Conservation (phyloP, 345 rosid species). For the Salix exigua region DNA sequence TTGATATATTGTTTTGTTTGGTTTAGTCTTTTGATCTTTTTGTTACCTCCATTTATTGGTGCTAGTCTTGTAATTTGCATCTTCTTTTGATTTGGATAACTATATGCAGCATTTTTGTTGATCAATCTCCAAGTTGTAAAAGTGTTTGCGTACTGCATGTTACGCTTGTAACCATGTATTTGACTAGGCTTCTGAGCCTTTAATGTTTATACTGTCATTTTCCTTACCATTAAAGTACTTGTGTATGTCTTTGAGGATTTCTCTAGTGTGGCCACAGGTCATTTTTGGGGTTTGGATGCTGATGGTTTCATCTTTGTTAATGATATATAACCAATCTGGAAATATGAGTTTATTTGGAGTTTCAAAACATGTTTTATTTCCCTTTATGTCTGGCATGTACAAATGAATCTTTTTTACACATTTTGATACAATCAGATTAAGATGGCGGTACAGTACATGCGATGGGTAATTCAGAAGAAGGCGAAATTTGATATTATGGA, state of each 20-base stretch:
- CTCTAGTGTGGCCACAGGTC: neutral
- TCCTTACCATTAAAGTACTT: neutral
- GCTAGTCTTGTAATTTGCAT: neutral
- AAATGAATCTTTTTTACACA: constrained; percentile 8
- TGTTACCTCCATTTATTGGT: neutral
- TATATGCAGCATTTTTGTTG: neutral
- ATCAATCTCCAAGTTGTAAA: neutral
- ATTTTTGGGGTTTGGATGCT: neutral
- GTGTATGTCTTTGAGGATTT: neutral
- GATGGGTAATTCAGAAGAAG: constrained; percentile 29
- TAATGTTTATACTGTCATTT: neutral
- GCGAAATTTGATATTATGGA: constrained; percentile 37
- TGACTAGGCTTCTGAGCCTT: neutral
- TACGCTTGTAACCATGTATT: neutral
- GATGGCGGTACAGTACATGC: constrained; percentile 37
- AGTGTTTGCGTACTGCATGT: neutral
- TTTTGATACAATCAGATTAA: constrained; percentile 25
- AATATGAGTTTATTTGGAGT: constrained; percentile 2
- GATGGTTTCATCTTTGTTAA: neutral
- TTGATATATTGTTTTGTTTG: neutral
- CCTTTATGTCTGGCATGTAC: constrained; percentile 7
- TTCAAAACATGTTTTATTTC: neutral
- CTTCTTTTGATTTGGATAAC: neutral
- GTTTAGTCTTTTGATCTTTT: neutral
- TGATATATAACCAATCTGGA: constrained; percentile 1